Base-by-base conservation (phyloP, 2,329 filamentous ascomycete species). In the Colletotrichum sp. region DNA sequence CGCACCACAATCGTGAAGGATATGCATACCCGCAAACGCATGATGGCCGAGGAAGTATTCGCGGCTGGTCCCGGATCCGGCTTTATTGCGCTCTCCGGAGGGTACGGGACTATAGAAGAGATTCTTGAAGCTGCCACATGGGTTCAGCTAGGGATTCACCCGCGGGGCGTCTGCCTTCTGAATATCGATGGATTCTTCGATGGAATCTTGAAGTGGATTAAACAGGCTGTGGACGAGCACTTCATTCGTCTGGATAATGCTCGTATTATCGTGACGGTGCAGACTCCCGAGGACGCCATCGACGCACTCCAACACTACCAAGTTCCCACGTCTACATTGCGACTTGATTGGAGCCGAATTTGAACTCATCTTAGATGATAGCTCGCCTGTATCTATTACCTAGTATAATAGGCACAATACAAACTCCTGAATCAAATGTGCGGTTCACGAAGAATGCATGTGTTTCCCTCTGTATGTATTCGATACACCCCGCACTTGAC, bases 61-160 rank as follows among this genome's bases (percentile, higher is more conserved):
- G 90, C 91, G 22, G 95, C 95, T 28, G 96, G 94, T 0, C 92
- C 93, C 0, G 96, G 96, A 1, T 94, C 92, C 72, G 96, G 96
- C 12, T 99, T 99, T 86, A 92, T 99, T 55, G 96, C 96, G 30
- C 87, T 99, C 75, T 92, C 91, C 69, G 96, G 96, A 59, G 97
- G 97, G 1, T 99, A 96, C 84, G 97, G 97, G 25, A 99, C 97
- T 2, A 90, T 98, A 82, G 97, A 99, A 87, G 97, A 99, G 89
- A 90, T 98, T 82, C 96, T 98, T 85, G 95, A 98, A 87, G 92
- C 95, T 4, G 93, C 93, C 30, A 98, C 95, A 9, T 99, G 97
- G 96, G 98, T 98, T 85, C 97, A 98, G 87, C 86, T 99, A 64
- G 96, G 96, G 1, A 98, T 99, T 78, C 97, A 98, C 85, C 89